A percentile compares a stretch with the other conserved stretches of the same genome.
Conservation (phyloP, 108 stramenopile genomes). For the Fragilariopsis cylindrus region DNA sequence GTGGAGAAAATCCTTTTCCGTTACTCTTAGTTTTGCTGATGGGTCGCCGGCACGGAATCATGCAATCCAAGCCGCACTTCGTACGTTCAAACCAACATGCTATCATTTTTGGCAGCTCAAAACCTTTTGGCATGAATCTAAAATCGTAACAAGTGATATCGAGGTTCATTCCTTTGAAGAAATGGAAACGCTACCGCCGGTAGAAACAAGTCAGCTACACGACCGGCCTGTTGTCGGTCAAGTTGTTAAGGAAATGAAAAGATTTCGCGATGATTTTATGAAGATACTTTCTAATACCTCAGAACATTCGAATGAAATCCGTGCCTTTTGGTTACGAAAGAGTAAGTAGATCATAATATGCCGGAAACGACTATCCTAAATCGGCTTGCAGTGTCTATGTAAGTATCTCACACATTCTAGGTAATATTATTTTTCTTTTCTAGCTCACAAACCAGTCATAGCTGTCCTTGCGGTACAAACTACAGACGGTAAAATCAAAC, state of each 20-base stretch:
- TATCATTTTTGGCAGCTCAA: slow-evolving; percentile 97
- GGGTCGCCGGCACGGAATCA: slow-evolving; percentile 92
- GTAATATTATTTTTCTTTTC: background rate
- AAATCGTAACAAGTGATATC: slow-evolving; percentile 87
- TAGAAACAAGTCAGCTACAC: slow-evolving; percentile 45
- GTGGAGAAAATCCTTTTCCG: slow-evolving; percentile 78
- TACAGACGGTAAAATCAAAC: slow-evolving; percentile 42
- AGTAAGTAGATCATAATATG: background rate
- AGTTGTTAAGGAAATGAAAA: slow-evolving; percentile 90
- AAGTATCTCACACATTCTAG: background rate
- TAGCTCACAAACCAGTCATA: slow-evolving; percentile 92
- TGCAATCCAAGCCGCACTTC: slow-evolving; percentile 93
- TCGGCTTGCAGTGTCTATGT: background rate
- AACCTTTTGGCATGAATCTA: slow-evolving; percentile 93
- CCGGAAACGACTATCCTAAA: background rate
- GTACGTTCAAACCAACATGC: slow-evolving; percentile 89
- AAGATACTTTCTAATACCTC: slow-evolving; percentile 33
- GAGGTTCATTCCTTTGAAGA: slow-evolving; percentile 91
- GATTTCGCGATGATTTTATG: slow-evolving; percentile 72
- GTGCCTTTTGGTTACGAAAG: slow-evolving; percentile 93
- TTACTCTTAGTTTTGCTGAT: slow-evolving; percentile 93
- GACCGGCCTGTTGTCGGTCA: slow-evolving; percentile 39
- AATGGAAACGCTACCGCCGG: slow-evolving; percentile 90
- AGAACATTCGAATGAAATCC: slow-evolving; percentile 72
- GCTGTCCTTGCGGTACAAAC: slow-evolving; percentile 91